Base-by-base conservation (phyloP, 23 red algal genomes). In the Gracilaria gracilis region DNA sequence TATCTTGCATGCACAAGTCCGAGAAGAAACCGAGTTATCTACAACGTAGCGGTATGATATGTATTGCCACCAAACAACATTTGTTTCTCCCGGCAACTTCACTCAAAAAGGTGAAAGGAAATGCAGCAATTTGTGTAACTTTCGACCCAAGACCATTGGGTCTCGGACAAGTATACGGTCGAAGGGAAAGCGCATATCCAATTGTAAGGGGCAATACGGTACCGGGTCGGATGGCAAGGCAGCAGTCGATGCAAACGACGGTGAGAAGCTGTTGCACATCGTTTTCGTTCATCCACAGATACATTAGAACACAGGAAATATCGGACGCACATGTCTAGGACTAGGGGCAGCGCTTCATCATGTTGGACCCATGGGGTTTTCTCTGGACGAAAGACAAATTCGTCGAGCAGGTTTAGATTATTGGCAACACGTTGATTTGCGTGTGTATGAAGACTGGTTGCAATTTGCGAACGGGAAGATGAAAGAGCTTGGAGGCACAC, bases 401-500 rank as follows among this genome's bases (percentile, higher is more conserved):
- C 81, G 93, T 69, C 90, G 96, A 28, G 96, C 96, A 17, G 96
- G 96, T 48, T 75, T 98, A 28, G 96, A 98, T 76, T 98, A 98
- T 61, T 98, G 96, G 96, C 78, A 92, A 25, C 77, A 89, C 57
- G 96, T 98, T 38, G 93, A 95, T 67, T 25, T 95, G 21, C 64
- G 51, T 48, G 81, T 89, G n/a, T 93, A 92, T 69, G 70, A 84
- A 19, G 66, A 76, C 64, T 98, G 96, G 96, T 29, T 47, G 65
- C 86, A 79, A 21, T 98, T 98, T 89, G 75, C 79, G 49, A 78
- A 77, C 44, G 84, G 71, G 11, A 71, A 80, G 34, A 82, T 76
- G 79, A 62, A 78, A 28, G 67, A 71, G 17, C 59, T 86, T 1
- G 85, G 75, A 36, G 79, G 86, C 35, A 66, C 81, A 57, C 55